Conservation (phyloP, 2,329 filamentous ascomycete genomes). For the Aspergillus felis region DNA sequence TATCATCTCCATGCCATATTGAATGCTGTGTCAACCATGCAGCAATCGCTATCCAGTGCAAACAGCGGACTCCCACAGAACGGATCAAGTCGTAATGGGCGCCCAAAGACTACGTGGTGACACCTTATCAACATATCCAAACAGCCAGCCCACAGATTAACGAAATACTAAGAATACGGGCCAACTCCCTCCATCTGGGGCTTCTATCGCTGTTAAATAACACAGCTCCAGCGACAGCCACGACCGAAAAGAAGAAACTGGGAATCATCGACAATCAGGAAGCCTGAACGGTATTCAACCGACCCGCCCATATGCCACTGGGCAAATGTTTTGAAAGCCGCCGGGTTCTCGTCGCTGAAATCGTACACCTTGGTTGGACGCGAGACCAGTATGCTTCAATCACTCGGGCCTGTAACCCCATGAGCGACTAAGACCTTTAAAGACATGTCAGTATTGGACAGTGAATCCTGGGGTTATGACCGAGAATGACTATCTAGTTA, state of each 20-base stretch:
- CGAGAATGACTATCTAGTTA: slow-evolving; percentile 3
- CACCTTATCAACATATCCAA: too few species aligned
- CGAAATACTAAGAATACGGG: too few species aligned
- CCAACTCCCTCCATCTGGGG: too few species aligned
- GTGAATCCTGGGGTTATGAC: background rate
- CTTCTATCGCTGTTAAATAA: too few species aligned
- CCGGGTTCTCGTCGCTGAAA: slow-evolving; percentile 5
- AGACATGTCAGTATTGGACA: slow-evolving; percentile 1
- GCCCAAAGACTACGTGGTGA: too few species aligned
- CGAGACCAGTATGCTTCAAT: slow-evolving; percentile 14
- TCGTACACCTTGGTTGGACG: slow-evolving; percentile 13
- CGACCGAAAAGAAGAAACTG: background rate
- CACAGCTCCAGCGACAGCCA: too few species aligned
- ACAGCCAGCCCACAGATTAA: too few species aligned
- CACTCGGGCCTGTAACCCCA: slow-evolving; percentile 11
- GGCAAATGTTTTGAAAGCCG: slow-evolving; percentile 8
- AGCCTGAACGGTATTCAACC: background rate
- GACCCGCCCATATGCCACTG: slow-evolving; percentile 10
- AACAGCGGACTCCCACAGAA: too few species aligned
- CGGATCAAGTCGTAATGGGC: too few species aligned
- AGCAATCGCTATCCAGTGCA: too few species aligned
- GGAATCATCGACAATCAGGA: background rate
- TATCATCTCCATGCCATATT: too few species aligned
- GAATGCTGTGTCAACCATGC: too few species aligned
- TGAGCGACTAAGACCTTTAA: slow-evolving; percentile 14